Evolutionary conservation across 768 basidiomycete species (phyloP).

Genomic region (Kwoniella dejecticola): DNA sequence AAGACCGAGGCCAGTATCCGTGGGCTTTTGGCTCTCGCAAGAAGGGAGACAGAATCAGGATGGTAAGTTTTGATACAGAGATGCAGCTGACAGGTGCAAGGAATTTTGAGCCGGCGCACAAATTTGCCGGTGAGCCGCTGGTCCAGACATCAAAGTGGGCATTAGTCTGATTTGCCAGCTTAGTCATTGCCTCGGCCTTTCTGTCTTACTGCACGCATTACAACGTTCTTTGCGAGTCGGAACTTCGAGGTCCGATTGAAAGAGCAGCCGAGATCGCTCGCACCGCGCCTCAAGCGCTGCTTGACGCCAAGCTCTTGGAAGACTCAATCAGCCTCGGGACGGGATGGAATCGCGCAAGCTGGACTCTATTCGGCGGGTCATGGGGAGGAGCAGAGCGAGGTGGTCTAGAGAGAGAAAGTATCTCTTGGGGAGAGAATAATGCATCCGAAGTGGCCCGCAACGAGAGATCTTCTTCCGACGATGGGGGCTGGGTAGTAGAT

Average conservation of each 20-base stretch:
- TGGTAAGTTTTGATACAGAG: no score
- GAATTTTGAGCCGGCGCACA: slow-evolving; percentile 39
- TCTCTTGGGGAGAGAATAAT: slow-evolving; percentile 1
- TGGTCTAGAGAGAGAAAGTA: slow-evolving; percentile 7
- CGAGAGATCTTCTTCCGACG: not conserved
- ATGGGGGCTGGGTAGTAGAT: slow-evolving; percentile 33
- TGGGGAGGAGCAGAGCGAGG: slow-evolving; percentile 25
- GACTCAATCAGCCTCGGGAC: slow-evolving; percentile 20
- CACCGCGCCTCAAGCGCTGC: slow-evolving; percentile 20
- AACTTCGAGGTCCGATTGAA: not conserved
- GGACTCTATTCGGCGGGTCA: slow-evolving; percentile 32
- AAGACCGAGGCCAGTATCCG: slow-evolving; percentile 31
- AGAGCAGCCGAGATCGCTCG: slow-evolving; percentile 32
- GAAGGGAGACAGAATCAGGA: slow-evolving; percentile 37
- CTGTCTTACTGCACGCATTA: slow-evolving; percentile 34
- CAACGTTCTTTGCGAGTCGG: slow-evolving; percentile 34
- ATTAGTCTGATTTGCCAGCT: no score
- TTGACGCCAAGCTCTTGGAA: slow-evolving; percentile 34
- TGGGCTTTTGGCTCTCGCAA: slow-evolving; percentile 44
- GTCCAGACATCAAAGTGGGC: not conserved
- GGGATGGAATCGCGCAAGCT: slow-evolving; percentile 31
- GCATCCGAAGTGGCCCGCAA: not conserved
- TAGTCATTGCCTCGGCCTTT: slow-evolving; percentile 45
- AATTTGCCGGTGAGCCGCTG: slow-evolving; percentile 31
- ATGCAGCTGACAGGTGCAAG: no score